Conservation (phyloP, 1,284 basidiomycete species). For the Neolentinus lepideus region DNA sequence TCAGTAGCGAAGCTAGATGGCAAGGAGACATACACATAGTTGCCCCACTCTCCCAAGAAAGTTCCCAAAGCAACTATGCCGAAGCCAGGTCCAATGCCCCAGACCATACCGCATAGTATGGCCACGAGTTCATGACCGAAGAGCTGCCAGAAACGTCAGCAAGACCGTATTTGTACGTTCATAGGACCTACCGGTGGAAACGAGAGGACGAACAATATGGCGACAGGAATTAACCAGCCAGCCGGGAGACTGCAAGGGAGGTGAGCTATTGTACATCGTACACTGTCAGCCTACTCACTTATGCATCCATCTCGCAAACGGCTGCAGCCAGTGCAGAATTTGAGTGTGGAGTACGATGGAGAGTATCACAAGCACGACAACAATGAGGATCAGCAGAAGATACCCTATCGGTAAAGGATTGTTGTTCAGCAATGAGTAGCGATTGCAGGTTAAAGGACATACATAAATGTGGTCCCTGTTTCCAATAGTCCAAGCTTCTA, state of each 20-base stretch:
- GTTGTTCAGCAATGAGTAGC: not conserved
- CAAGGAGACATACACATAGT: conserved; percentile 34
- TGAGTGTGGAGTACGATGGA: not conserved
- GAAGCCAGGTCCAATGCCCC: conserved; percentile 64
- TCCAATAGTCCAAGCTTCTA: not conserved
- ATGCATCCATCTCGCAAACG: not conserved
- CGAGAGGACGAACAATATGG: conserved; percentile 68
- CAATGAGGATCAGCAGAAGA: not conserved
- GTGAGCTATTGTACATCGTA: not conserved
- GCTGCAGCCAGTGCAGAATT: not conserved
- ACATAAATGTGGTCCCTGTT: not conserved
- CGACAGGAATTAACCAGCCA: conserved; percentile 87
- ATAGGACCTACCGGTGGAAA: conserved; percentile 55
- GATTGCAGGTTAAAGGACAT: not conserved
- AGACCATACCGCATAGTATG: conserved; percentile 71
- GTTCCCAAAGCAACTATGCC: conserved; percentile 62
- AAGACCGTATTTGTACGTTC: not conserved
- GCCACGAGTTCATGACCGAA: conserved; percentile 77
- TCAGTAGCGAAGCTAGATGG: not conserved
- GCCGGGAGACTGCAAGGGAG: not conserved
- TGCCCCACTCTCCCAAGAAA: conserved; percentile 59
- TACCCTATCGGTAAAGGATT: not conserved
- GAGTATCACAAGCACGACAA: not conserved
- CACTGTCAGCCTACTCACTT: not conserved
- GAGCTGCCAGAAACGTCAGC: conserved; percentile 29